These are phyloP conservation scores for Penicillium cataractarum DNA, from an alignment of 495 filamentous ascomycete genomes.

Conservation along the genomic window DNA sequence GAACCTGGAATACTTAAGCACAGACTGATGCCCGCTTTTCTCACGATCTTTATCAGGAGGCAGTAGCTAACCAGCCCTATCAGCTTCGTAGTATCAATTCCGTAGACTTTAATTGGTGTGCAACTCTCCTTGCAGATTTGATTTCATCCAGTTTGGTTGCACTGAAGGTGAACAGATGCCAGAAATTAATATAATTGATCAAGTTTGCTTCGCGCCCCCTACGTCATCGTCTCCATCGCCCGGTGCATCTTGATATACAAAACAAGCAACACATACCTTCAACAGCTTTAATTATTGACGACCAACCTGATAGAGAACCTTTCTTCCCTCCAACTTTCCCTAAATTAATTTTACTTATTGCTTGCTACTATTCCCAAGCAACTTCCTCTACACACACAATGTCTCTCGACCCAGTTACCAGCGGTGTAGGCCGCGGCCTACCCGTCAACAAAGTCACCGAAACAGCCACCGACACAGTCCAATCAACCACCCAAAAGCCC, in stretches of 20 bases:
- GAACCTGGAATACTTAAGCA: background rate
- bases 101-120: background rate
- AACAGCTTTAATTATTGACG: background rate
- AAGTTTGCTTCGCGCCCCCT: constrained; percentile 28
- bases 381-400: constrained; percentile 11
- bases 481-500: constrained; percentile 24
- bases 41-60: background rate
- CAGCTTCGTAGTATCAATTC: background rate
- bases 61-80: background rate
- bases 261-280: background rate
- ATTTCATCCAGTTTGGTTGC: constrained; percentile 7
- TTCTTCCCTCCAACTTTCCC: background rate
- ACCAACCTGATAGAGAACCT: background rate
- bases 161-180: background rate
- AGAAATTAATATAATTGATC: constrained; percentile 27
- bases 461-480: constrained; percentile 22
- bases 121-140: background rate
- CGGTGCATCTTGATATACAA: constrained; percentile 22
- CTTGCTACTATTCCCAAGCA: background rate
- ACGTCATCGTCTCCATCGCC: constrained; percentile 20
- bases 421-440: constrained; percentile 27
- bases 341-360: no score
- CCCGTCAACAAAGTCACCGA: constrained; percentile 24
- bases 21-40: background rate
- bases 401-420: constrained; percentile 35